These are phyloP conservation scores for sunflower (Helianthus annuus) DNA, from an alignment of 129 eudicot genomes.

Conservation along the genomic window DNA sequence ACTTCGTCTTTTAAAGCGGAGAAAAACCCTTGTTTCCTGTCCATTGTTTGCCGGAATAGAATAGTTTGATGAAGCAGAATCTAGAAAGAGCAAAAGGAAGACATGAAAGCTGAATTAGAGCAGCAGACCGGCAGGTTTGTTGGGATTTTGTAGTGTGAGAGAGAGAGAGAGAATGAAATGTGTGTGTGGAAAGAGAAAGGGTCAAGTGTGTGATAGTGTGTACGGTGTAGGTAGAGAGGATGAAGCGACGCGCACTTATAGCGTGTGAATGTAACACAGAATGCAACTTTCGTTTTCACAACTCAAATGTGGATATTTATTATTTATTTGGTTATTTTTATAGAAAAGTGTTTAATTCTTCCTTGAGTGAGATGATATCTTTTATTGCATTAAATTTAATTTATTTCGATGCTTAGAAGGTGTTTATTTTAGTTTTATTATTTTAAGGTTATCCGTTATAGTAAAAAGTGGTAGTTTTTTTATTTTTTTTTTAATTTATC, in stretches of 20 bases:
- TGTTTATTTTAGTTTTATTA: too few species aligned
- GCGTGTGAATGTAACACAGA: neutral
- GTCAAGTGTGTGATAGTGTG: neutral
- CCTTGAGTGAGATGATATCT: neutral
- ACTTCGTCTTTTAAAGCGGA: constrained; percentile 50
- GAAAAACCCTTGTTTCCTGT: neutral
- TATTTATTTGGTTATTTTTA: neutral
- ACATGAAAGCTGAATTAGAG: neutral
- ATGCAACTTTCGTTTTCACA: neutral
- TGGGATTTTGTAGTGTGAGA: neutral
- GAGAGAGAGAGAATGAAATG: neutral
- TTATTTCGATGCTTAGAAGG: neutral
- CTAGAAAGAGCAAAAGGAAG: neutral
- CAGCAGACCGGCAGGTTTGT: neutral
- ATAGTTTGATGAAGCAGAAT: too few species aligned
- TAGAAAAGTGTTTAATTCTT: neutral
- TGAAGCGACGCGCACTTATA: constrained; percentile 4
- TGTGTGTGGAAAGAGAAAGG: neutral
- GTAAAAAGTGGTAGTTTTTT: too few species aligned
- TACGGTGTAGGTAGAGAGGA: neutral
- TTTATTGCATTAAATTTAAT: neutral
- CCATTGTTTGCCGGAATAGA: neutral
- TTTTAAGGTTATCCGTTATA: too few species aligned
- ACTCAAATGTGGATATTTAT: neutral
- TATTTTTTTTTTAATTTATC: too few species aligned